Evolutionary conservation across 257 asterid species (phyloP), one percentile per base, ranked within the genome.

Genomic region (Forsythia viridissima): DNA sequence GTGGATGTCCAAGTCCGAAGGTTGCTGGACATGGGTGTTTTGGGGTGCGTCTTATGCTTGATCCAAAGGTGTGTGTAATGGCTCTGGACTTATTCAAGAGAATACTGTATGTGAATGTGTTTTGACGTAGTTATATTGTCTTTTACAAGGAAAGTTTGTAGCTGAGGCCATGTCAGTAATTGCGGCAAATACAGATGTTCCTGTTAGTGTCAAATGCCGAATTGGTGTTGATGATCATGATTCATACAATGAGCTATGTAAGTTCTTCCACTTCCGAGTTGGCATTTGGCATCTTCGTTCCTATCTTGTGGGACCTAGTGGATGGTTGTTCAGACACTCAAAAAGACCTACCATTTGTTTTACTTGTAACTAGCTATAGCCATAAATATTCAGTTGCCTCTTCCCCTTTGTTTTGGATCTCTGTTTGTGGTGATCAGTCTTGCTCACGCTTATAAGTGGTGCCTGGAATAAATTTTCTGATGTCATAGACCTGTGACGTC

Each of bases 11-110:
- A 72, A 93, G 98, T 76, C 92, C 97, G 3, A 95, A 85, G 85
- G 98, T 93, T 81, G 99, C 98, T 87, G 97, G 99, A 77, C 92
- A 95, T 85, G 99, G 99, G 77, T 95, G 99, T 82, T 95, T 95
- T 66, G 98, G 99, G 48, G 98, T 83, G 77, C 92, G 96, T 65
- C 93, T 90, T 80, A 95, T 95, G 99, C 97, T 93, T 85, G 97
- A 93, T 79, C 99, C 99, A 72, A 90, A 95, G 98, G 99, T 95
- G 66, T 83, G 93, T 78, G 38, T 24, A 42, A 48, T 77, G 76
- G 78, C 76, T 65, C 68, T 75, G 76, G 55, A 59, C 73, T 74
- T 41, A 42, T 76, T 63, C 71, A 75, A 46, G 75, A 63, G 37
- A 59, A 37, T 66, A 36, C 76, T 57, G 37, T 41, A n/a, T 84